These are phyloP conservation scores for Xanthoconium purpureum DNA, from an alignment of 768 basidiomycete species.

Conservation along the genomic window DNA sequence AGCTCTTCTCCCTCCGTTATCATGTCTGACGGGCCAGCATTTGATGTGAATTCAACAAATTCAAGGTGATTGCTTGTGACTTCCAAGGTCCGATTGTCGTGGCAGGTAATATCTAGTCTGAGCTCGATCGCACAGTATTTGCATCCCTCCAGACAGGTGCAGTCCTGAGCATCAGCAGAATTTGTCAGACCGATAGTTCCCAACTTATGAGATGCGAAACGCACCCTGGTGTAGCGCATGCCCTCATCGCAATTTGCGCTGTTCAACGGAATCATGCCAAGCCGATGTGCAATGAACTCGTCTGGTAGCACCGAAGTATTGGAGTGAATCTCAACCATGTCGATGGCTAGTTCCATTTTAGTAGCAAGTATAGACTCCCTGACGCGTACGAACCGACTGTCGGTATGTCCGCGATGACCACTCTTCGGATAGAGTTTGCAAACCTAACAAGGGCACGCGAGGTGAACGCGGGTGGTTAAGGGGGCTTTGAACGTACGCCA, in stretches of 20 bases:
- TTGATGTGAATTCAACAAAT: conserved; percentile 41
- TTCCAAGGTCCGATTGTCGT: conserved; percentile 71
- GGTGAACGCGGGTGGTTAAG: conserved; percentile 6
- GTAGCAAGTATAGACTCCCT: neutral
- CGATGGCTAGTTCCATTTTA: conserved; percentile 65
- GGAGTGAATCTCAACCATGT: conserved; percentile 88
- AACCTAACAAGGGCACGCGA: conserved; percentile 50
- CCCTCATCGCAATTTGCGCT: conserved; percentile 88
- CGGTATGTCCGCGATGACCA: conserved; percentile 95
- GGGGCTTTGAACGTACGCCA: conserved; percentile 61
- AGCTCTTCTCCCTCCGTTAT: conserved; percentile 61
- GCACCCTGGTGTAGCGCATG: conserved; percentile 73
- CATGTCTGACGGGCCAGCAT: conserved; percentile 36
- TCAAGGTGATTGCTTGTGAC: conserved; percentile 87
- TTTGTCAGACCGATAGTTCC: neutral
- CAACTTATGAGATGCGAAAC: conserved; percentile 22
- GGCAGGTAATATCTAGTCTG: conserved; percentile 72
- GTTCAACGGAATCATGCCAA: conserved; percentile 90
- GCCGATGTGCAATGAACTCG: conserved; percentile 94
- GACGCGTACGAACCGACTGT: conserved; percentile 72
- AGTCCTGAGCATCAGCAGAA: conserved; percentile 61
- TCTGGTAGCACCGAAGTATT: conserved; percentile 95
- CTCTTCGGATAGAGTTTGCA: conserved; percentile 90
- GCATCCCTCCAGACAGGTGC: conserved; percentile 83
- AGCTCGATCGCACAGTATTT: conserved; percentile 82